Evolutionary conservation across 306 rosid genomes (phyloP).

Genomic region (Begonia fuchsioides): DNA sequence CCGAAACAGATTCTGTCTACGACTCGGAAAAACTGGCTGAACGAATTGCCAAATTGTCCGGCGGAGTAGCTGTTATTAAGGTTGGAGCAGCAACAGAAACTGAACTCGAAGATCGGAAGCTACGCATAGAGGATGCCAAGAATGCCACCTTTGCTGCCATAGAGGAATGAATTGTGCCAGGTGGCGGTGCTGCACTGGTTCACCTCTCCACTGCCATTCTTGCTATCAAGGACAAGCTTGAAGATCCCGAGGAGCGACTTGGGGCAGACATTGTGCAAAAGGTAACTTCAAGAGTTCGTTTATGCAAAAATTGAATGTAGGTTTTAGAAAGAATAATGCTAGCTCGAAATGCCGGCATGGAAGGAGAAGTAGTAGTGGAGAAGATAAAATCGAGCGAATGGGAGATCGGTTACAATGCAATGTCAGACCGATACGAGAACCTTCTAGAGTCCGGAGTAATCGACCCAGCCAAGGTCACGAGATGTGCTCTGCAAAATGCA

Average conservation of each 20-base stretch:
- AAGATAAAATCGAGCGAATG: slow-evolving; percentile 56
- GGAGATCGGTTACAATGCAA: slow-evolving; percentile 94
- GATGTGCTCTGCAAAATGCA: slow-evolving; percentile 89
- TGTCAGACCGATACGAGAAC: slow-evolving; percentile 84
- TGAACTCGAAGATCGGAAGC: slow-evolving; percentile 94
- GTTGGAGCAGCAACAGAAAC: slow-evolving; percentile 97
- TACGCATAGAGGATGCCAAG: slow-evolving; percentile 97
- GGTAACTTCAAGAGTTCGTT: slow-evolving; percentile 23
- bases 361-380: slow-evolving; percentile 97
- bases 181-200: slow-evolving; percentile 94
- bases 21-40: slow-evolving; percentile 80
- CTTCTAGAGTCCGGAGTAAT: slow-evolving; percentile 86
- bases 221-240: slow-evolving; percentile 65
- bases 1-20: slow-evolving; percentile 80
- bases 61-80: slow-evolving; percentile 97
- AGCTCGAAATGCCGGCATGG: slow-evolving; percentile 91
- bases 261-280: slow-evolving; percentile 89
- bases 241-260: slow-evolving; percentile 84
- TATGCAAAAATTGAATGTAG: background rate
- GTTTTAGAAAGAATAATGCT: too few relatives aligned
- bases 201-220: slow-evolving; percentile 65
- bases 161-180: slow-evolving; percentile 99
- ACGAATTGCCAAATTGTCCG: slow-evolving; percentile 94
- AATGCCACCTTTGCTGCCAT: slow-evolving; percentile 99
- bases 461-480: too few relatives aligned